Percentiles rank a stretch among this genome's conserved stretches.
phyloP scores from a whole-genome alignment of 2,329 filamentous ascomycete species.

The Monascus ruber region DNA sequence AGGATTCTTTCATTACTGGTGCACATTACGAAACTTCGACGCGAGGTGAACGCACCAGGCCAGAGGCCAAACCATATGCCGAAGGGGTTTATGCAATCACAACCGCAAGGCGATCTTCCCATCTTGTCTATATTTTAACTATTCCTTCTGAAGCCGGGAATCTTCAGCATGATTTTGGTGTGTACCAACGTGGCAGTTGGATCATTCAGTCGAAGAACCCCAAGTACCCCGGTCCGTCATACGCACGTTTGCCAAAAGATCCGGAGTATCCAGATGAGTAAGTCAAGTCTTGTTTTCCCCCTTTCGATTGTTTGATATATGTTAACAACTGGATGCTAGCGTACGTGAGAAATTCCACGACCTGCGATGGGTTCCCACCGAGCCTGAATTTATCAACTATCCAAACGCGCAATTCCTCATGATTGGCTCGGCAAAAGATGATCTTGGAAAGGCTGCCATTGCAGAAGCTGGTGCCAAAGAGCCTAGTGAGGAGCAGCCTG shows the following conservation, averaged over 20 bases:
- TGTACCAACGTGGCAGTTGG: conserved; percentile 63
- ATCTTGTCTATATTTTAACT: conserved; percentile 70
- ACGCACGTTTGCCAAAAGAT: conserved; percentile 50
- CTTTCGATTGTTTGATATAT: conserved; percentile 4
- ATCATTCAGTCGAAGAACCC: conserved; percentile 74
- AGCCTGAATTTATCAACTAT: conserved; percentile 64
- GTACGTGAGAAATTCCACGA: conserved; percentile 60
- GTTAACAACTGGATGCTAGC: conserved; percentile 26
- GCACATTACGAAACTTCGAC: conserved; percentile 68
- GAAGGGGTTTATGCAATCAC: conserved; percentile 81
- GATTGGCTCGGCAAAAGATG: conserved; percentile 47
- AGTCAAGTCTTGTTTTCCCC: conserved; percentile 17
- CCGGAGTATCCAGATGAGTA: conserved; percentile 62
- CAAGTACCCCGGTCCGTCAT: conserved; percentile 52
- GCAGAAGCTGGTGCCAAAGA: conserved; percentile 34
- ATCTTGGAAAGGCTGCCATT: conserved; percentile 23
- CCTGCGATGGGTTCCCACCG: conserved; percentile 62
- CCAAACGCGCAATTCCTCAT: conserved; percentile 66
- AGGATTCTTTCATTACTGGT: conserved; percentile 56
- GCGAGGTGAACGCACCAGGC: conserved; percentile 53
- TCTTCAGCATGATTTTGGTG: conserved; percentile 63
- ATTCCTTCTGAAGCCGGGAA: conserved; percentile 58
- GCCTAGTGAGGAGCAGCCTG: conserved; percentile 49
- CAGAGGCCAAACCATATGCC: conserved; percentile 62
- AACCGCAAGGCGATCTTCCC: conserved; percentile 57